phyloP scores from a whole-genome alignment of 306 rosid species.

The Crataegus laevigata region DNA sequence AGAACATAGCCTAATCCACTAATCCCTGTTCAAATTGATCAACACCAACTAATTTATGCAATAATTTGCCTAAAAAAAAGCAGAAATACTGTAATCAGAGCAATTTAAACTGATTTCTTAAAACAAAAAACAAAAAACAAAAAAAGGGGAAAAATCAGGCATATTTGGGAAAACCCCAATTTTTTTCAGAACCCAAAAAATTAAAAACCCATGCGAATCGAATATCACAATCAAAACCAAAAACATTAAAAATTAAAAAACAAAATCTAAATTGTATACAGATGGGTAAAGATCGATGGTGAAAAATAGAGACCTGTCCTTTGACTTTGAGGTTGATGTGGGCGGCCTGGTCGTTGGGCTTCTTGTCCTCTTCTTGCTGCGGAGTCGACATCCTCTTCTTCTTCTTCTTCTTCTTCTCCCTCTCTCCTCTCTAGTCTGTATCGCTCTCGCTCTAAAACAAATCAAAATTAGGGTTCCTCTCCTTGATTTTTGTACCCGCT shows the following conservation, averaged over 20 bases:
- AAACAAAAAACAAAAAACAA: no score
- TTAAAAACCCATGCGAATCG: background rate
- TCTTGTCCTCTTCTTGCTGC: constrained; percentile 63
- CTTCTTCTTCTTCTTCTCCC: background rate
- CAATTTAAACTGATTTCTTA: background rate
- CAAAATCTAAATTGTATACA: background rate
- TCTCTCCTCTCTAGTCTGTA: background rate
- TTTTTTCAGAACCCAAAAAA: background rate
- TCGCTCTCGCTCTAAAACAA: background rate
- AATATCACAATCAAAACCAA: background rate
- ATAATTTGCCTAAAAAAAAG: background rate
- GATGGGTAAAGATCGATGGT: background rate
- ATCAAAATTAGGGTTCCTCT: background rate
- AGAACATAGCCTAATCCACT: background rate
- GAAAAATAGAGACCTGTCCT: constrained; percentile 48
- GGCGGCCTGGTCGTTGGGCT: constrained; percentile 47
- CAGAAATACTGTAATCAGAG: background rate
- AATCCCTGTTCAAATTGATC: background rate
- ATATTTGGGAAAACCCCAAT: background rate
- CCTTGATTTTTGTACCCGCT: background rate
- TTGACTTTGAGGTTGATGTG: constrained; percentile 77
- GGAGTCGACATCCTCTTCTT: constrained; percentile 33
- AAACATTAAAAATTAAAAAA: accelerated
- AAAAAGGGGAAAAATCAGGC: background rate
- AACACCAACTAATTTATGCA: background rate